phyloP scores from a whole-genome alignment of 768 basidiomycete genomes.

The Crassisporium funariophilum region DNA sequence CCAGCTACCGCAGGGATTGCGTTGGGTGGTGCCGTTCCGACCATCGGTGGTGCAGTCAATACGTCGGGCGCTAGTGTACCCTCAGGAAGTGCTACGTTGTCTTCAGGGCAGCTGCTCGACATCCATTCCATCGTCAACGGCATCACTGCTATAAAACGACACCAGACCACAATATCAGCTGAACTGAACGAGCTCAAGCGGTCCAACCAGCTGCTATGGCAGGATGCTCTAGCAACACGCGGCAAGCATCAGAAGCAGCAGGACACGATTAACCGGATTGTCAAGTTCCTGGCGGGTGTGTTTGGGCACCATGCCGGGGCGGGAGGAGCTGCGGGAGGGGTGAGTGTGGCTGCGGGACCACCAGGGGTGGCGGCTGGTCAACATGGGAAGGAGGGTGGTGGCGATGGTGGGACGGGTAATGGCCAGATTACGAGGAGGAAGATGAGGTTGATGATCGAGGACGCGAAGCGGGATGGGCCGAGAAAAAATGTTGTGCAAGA shows the following conservation, averaged over 20 bases:
- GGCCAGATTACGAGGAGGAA: constrained; percentile 13
- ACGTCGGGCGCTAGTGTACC: constrained; percentile 7
- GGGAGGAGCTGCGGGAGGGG: constrained; percentile 33
- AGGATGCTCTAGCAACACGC: constrained; percentile 79
- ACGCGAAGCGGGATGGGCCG: constrained; percentile 41
- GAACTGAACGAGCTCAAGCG: constrained; percentile 88
- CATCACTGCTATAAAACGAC: constrained; percentile 85
- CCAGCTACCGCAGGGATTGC: constrained; percentile 12
- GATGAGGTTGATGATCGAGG: constrained; percentile 69
- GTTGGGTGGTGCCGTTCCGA: constrained; percentile 8
- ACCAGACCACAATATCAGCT: constrained; percentile 88
- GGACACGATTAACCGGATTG: constrained; percentile 93
- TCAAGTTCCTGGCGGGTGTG: constrained; percentile 92
- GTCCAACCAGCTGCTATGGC: constrained; percentile 90
- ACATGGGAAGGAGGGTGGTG: constrained; percentile 33
- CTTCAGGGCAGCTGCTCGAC: constrained; percentile 64
- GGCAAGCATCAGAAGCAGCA: constrained; percentile 89
- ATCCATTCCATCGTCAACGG: constrained; percentile 78
- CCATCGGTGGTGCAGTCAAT: constrained; percentile 1
- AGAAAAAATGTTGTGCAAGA: constrained; percentile 32
- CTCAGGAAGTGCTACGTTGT: constrained; percentile 24
- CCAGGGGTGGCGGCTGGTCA: constrained; percentile 10
- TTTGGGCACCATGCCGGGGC: constrained; percentile 64
- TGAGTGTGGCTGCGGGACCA: constrained; percentile 17
- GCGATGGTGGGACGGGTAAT: constrained; percentile 12